These are phyloP conservation scores for Lactarius hatsudake DNA, from an alignment of 768 basidiomycete species.

Conservation along the genomic window DNA sequence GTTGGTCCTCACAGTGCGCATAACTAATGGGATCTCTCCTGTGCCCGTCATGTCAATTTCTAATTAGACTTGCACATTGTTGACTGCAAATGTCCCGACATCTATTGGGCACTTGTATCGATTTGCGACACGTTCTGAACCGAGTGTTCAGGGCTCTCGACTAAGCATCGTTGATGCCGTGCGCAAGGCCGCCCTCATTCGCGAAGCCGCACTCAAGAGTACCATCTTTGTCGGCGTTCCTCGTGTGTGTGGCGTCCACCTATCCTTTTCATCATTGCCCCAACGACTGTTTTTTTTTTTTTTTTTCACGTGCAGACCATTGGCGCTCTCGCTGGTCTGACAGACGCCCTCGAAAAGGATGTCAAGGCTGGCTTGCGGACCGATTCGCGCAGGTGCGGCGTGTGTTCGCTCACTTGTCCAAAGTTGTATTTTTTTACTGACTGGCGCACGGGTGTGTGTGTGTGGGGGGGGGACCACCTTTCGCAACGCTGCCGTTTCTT, in stretches of 20 bases:
- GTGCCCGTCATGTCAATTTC: neutral
- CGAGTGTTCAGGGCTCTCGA: constrained; percentile 41
- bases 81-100: constrained; percentile 79
- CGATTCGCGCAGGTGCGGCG: constrained; percentile 43
- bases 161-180: constrained; percentile 53
- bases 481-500: neutral
- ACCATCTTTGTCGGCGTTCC: constrained; percentile 87
- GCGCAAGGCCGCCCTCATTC: constrained; percentile 77
- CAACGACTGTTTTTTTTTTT: neutral
- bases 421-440: constrained; percentile 13
- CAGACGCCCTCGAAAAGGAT: constrained; percentile 76
- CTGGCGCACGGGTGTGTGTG: neutral
- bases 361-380: constrained; percentile 71
- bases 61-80: constrained; percentile 71
- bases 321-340: constrained; percentile 72
- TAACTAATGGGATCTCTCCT: constrained; percentile 8
- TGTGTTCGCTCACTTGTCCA: constrained; percentile 17
- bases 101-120: constrained; percentile 79
- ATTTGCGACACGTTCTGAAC: constrained; percentile 58
- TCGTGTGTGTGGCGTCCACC: constrained; percentile 45
- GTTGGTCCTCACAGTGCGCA: constrained; percentile 72
- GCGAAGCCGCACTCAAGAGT: constrained; percentile 87
- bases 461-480: neutral
- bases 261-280: neutral
- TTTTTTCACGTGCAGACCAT: constrained; percentile 51